phyloP scores from a whole-genome alignment of 202 grass and related monocot species.

The Brachypodium distachyon region DNA sequence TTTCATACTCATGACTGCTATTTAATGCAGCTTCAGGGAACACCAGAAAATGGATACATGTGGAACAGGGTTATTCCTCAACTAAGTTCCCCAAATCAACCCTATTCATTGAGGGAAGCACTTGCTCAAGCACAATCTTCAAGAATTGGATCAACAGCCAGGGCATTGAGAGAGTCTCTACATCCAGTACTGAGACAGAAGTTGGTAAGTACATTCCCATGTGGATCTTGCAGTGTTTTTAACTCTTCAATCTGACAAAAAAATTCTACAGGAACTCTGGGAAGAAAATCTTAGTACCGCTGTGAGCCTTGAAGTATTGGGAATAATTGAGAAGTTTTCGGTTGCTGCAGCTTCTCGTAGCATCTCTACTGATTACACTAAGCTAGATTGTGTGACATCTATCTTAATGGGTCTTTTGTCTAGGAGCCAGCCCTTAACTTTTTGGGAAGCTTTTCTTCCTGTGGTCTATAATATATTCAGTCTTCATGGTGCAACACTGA shows the following conservation, averaged over 20 bases:
- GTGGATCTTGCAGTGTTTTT: background rate
- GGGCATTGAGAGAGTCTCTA: slow-evolving; percentile 88
- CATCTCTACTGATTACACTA: slow-evolving; percentile 82
- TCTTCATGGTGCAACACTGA: slow-evolving; percentile 75
- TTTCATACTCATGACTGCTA: slow-evolving; percentile 18
- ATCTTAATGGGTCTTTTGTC: slow-evolving; percentile 85
- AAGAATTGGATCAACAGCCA: slow-evolving; percentile 78
- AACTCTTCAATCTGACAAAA: background rate
- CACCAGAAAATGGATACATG: slow-evolving; percentile 93
- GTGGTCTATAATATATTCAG: slow-evolving; percentile 86
- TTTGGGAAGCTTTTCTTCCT: slow-evolving; percentile 84
- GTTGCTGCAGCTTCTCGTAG: slow-evolving; percentile 67
- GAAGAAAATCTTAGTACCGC: slow-evolving; percentile 90
- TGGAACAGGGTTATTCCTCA: slow-evolving; percentile 96
- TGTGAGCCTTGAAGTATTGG: slow-evolving; percentile 83
- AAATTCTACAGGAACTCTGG: slow-evolving; percentile 74
- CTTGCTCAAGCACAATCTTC: slow-evolving; percentile 97
- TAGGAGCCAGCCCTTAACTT: slow-evolving; percentile 78
- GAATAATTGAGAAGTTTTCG: slow-evolving; percentile 90
- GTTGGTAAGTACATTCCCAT: slow-evolving; percentile 54
- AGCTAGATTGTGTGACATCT: slow-evolving; percentile 88
- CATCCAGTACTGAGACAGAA: slow-evolving; percentile 93
- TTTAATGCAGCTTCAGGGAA: slow-evolving; percentile 74
- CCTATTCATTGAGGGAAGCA: slow-evolving; percentile 97
- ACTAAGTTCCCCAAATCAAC: slow-evolving; percentile 91